Evolutionary conservation across 1,139 yeast species (phyloP).

Genomic region (Candida sanyaensis): DNA sequence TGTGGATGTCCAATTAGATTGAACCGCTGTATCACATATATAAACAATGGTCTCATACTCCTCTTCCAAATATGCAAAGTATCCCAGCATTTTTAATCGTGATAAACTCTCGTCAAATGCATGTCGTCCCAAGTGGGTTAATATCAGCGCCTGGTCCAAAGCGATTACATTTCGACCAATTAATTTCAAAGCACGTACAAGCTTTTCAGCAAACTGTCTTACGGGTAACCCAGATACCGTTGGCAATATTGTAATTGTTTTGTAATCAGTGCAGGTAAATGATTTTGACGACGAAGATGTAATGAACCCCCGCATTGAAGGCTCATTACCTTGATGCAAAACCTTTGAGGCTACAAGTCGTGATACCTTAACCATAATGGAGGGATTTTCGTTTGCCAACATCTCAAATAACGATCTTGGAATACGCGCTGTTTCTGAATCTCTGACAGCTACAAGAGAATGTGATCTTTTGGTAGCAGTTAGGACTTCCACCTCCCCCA

Average conservation of each 20-base stretch:
- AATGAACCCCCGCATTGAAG: constrained; percentile 15
- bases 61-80: constrained; percentile 89
- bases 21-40: constrained; percentile 81
- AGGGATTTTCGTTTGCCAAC: constrained; percentile 80
- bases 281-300: constrained; percentile 30
- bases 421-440: constrained; percentile 89
- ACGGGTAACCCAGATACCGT: constrained; percentile 80
- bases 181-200: constrained; percentile 67
- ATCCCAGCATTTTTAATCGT: constrained; percentile 81
- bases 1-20: constrained; percentile 88
- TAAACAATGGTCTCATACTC: constrained; percentile 83
- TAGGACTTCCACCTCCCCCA: constrained; percentile 93
- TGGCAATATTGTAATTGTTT: constrained; percentile 86
- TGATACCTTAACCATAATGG: constrained; percentile 87
- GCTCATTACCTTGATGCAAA: constrained; percentile 20
- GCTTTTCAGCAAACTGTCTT: constrained; percentile 73
- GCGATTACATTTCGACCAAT: constrained; percentile 77
- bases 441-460: constrained; percentile 85
- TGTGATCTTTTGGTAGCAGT: constrained; percentile 76
- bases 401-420: constrained; percentile 89
- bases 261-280: constrained; percentile 52
- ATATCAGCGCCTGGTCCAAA: constrained; percentile 77
- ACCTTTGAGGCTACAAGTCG: constrained; percentile 83
- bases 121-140: constrained; percentile 82
- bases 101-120: constrained; percentile 88